Evolutionary conservation across 148 eudicot genomes (phyloP).

Genomic region (Tetragonia tetragonoides): DNA sequence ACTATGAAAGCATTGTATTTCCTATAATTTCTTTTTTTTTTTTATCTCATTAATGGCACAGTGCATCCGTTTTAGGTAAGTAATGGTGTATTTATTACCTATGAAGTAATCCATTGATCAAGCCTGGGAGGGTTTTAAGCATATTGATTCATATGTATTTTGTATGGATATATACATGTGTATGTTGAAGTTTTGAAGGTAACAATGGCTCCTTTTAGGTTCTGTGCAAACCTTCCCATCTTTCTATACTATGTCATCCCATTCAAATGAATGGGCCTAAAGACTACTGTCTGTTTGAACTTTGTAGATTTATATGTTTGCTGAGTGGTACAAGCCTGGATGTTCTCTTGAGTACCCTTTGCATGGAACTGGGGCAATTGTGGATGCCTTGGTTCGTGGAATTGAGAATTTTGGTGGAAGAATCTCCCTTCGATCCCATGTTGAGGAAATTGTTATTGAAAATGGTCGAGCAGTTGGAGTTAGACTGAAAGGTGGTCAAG

Average conservation of each 20-base stretch:
- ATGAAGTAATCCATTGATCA: no score
- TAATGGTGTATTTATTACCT: no score
- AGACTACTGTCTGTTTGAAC: not conserved
- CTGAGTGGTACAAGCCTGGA: constrained; percentile 99
- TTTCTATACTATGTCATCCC: not conserved
- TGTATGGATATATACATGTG: not conserved
- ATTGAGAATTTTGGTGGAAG: constrained; percentile 82
- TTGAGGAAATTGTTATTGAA: constrained; percentile 75
- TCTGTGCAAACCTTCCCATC: not conserved
- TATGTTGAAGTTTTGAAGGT: not conserved
- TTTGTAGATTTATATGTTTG: constrained; percentile 91
- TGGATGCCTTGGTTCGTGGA: constrained; percentile 91
- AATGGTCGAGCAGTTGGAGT: constrained; percentile 94
- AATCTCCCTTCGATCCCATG: constrained; percentile 77
- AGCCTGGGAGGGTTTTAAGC: no score
- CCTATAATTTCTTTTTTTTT: no score
- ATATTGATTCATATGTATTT: no score
- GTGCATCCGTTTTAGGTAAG: no score
- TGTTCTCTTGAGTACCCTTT: constrained; percentile 87
- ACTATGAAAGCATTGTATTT: not conserved
- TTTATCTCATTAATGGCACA: not conserved
- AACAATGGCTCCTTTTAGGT: not conserved
- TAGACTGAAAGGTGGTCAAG: constrained; percentile 84
- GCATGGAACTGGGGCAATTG: constrained; percentile 84
- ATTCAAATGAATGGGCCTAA: not conserved